Conservation (phyloP, 2,329 filamentous ascomycete species). For the Exophiala calicioides region DNA sequence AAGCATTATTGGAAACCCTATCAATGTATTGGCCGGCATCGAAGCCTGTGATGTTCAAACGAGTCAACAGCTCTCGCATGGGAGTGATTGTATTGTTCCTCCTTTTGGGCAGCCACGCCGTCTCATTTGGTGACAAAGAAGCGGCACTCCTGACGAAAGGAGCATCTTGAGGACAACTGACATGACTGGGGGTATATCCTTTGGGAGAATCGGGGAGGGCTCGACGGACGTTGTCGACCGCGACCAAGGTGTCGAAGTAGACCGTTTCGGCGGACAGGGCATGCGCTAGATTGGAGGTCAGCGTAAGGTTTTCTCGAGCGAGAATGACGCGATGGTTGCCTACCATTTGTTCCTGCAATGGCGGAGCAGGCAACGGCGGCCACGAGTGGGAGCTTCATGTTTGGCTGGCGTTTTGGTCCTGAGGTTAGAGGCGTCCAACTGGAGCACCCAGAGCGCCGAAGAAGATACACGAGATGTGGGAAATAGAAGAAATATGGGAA, state of each 20-base stretch:
- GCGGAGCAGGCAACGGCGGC: conserved; percentile 6
- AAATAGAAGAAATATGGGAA: no score
- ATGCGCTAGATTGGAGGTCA: conserved; percentile 9
- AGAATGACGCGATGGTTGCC: no score
- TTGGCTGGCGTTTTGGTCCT: no score
- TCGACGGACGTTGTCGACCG: conserved; percentile 33
- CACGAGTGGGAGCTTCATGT: conserved; percentile 17
- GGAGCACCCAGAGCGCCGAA: no score
- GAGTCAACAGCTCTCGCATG: conserved; percentile 71
- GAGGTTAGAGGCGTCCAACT: no score
- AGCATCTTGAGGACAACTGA: conserved; percentile 68
- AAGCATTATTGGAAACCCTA: conserved; percentile 55
- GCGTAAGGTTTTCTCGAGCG: no score
- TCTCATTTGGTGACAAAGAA: conserved; percentile 67
- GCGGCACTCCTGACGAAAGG: conserved; percentile 68
- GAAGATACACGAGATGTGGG: no score
- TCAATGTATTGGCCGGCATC: conserved; percentile 74
- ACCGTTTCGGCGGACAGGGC: conserved; percentile 14
- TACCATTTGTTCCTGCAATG: conserved; percentile 11
- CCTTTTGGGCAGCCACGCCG: conserved; percentile 70
- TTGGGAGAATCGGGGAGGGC: conserved; percentile 60
- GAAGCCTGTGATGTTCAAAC: conserved; percentile 74
- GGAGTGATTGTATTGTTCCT: conserved; percentile 71
- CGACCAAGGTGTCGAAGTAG: conserved; percentile 9
- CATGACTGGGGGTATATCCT: conserved; percentile 69